A percentile compares a stretch with the other conserved stretches of the same genome.
Conservation (phyloP, 1,284 basidiomycete genomes). For the Sanghuangporus weigelae region DNA sequence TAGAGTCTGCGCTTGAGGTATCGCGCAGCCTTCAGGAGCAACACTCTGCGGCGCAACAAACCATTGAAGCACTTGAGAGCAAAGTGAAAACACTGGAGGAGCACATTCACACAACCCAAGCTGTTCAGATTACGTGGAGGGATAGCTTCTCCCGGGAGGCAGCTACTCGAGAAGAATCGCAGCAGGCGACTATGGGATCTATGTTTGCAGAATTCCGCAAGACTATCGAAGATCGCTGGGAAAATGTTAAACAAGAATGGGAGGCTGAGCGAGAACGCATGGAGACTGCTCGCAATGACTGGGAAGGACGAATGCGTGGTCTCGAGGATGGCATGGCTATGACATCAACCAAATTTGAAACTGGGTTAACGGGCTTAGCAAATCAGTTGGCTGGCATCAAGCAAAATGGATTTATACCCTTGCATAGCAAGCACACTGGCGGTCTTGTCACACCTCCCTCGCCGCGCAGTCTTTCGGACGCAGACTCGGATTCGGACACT, state of each 20-base stretch:
- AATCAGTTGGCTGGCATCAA: conserved; percentile 36
- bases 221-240: conserved; percentile 74
- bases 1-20: conserved; percentile 73
- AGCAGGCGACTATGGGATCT: conserved; percentile 40
- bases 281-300: conserved; percentile 71
- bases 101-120: conserved; percentile 44
- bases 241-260: conserved; percentile 76
- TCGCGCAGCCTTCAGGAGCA: conserved; percentile 74
- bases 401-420: conserved; percentile 27
- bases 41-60: conserved; percentile 73
- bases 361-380: conserved; percentile 32
- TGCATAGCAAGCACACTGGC: conserved; percentile 19
- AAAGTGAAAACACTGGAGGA: conserved; percentile 60
- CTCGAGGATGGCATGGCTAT: conserved; percentile 38
- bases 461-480: conserved; percentile 55
- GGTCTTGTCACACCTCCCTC: conserved; percentile 70
- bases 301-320: conserved; percentile 55
- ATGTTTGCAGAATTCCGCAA: conserved; percentile 66
- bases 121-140: conserved; percentile 33
- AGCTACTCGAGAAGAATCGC: conserved; percentile 32
- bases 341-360: conserved; percentile 39
- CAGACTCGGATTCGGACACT: conserved; percentile 52
- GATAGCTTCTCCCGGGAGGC: conserved; percentile 40
- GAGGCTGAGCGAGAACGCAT: conserved; percentile 75
- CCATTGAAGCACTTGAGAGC: conserved; percentile 71